phyloP scores from a whole-genome alignment of 2,329 filamentous ascomycete genomes.

The Aspergillus unguis region DNA sequence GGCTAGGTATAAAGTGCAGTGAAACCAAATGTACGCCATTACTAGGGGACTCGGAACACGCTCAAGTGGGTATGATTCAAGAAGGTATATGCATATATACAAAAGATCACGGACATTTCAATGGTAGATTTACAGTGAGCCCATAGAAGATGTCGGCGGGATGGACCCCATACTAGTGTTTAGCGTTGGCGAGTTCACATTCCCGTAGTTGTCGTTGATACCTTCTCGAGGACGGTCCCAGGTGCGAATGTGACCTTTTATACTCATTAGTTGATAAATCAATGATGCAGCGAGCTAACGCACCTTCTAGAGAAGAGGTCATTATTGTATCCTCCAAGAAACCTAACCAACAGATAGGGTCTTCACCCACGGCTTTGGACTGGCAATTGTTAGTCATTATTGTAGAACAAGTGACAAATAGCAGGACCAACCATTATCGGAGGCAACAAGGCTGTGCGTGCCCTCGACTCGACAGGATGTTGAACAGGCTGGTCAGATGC shows the following conservation, averaged over 20 bases:
- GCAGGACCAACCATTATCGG: slow-evolving; percentile 71
- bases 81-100: slow-evolving; percentile 14
- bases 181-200: slow-evolving; percentile 18
- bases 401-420: background rate
- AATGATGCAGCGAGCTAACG: slow-evolving; percentile 28
- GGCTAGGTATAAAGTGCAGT: too few species aligned
- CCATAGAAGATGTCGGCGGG: slow-evolving; percentile 16
- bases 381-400: slow-evolving; percentile 34
- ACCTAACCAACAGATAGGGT: slow-evolving; percentile 85
- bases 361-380: slow-evolving; percentile 79
- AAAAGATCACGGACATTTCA: background rate
- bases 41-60: background rate
- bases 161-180: slow-evolving; percentile 18
- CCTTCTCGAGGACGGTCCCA: slow-evolving; percentile 63
- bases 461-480: slow-evolving; percentile 80
- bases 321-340: slow-evolving; percentile 93
- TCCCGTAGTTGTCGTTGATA: slow-evolving; percentile 26
- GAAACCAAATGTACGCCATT: background rate
- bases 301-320: slow-evolving; percentile 87
- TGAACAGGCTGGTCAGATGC: slow-evolving; percentile 60
- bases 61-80: slow-evolving; percentile 20
- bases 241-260: slow-evolving; percentile 68
- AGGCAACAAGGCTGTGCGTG: slow-evolving; percentile 78
- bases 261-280: slow-evolving; percentile 15
- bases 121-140: slow-evolving; percentile 15